Evolutionary conservation across 768 basidiomycete genomes (phyloP), one percentile per base, ranked within the genome.

Genomic region (Mrakia blollopis): DNA sequence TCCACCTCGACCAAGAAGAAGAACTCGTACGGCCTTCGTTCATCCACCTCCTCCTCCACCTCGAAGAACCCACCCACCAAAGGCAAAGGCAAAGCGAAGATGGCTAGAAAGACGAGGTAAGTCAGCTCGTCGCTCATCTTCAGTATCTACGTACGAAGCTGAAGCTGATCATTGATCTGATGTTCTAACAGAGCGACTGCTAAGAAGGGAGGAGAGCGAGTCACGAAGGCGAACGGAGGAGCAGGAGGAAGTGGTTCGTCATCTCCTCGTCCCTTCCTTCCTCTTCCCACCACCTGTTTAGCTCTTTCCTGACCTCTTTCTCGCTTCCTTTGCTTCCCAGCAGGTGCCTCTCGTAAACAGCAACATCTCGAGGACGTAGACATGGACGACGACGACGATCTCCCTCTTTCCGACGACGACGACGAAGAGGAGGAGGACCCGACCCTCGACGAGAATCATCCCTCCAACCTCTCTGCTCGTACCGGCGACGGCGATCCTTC

Each of bases 371-470:
- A 62, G 30, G 62, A 63, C 63, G 47, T 72, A 30, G 37, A 73
- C 61, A 35, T 60, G 71, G 32, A 74, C 61, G 77, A 68, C 67
- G 77, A 78, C 25, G 71, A 73, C 41, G 54, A 61, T 65, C 62
- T 69, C 32, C 23, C 47, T n/a, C n/a, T 52, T 37, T 65, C 41
- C 57, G 72, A 74, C 63, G 73, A 76, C 28, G 78, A 79, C 32
- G 80, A 79, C 18, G 74, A 82, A 16, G 76, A 82, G 23, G 80
- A 81, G 13, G 81, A 82, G 16, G 81, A 80, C 3, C 39, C 79
- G 35, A 81, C 81, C 79, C 78, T 79, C 7, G 80, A 79, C 13
- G 81, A 80, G 8, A 79, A 68, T 0, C 84, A 84, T 11, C 84
- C 84, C 39, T 81, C 78, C n/a, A 69, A 78, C 6, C 77, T 87